Conservation (phyloP, 202 grass and related monocot species). For the Schoenoplectus tabernaemontani region DNA sequence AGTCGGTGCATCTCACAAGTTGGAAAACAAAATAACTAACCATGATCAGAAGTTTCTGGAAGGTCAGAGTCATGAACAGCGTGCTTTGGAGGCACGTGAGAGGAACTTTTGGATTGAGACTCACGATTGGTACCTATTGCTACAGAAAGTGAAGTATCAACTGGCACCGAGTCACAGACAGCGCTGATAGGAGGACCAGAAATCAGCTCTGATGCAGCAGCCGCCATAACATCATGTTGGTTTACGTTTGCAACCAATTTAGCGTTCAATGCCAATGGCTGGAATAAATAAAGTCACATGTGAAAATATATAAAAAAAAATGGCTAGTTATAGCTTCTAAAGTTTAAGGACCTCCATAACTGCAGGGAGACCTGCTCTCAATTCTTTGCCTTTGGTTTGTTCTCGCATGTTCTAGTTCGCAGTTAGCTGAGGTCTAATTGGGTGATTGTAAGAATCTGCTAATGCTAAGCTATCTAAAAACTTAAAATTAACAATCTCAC, state of each 20-base stretch:
- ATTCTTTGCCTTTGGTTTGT: neutral
- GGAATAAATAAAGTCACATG: neutral
- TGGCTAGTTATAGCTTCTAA: neutral
- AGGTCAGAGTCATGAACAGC: neutral
- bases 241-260: neutral
- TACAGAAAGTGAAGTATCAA: neutral
- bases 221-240: neutral
- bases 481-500: too few species aligned
- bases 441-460: neutral
- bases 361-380: neutral
- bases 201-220: neutral
- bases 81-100: neutral
- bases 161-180: neutral
- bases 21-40: neutral
- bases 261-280: slow-evolving; percentile 8
- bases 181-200: neutral
- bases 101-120: neutral
- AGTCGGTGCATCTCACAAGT: neutral
- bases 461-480: neutral
- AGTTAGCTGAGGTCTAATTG: neutral
- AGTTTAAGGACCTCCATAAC: neutral
- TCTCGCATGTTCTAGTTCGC: neutral
- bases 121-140: neutral
- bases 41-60: neutral
- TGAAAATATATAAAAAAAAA: neutral